Conservation (phyloP, 192 early-diverging fungal species). For the Coemansia sp. region DNA sequence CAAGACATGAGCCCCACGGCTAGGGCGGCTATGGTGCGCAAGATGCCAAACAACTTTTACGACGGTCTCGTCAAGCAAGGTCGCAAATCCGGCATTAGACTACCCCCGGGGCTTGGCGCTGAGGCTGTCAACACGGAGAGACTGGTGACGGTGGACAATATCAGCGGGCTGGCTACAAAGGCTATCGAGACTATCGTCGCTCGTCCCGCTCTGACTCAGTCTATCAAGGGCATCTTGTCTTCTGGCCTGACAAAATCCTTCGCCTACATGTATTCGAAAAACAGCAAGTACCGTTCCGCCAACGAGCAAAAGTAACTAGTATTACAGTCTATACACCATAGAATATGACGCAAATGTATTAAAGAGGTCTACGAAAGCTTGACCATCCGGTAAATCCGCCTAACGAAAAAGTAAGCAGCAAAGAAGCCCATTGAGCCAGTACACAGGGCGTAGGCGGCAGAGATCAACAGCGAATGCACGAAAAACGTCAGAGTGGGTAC, state of each 20-base stretch:
- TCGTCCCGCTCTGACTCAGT: constrained; percentile 84
- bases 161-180: constrained; percentile 41
- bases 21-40: constrained; percentile 68
- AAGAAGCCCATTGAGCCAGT: constrained; percentile 53
- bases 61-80: constrained; percentile 54
- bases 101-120: constrained; percentile 29
- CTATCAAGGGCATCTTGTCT: constrained; percentile 87
- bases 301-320: neutral
- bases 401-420: constrained; percentile 48
- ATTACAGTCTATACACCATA: neutral
- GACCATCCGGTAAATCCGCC: constrained; percentile 45
- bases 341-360: neutral
- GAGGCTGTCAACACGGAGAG: constrained; percentile 31
- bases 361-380: constrained; percentile 20
- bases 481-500: constrained; percentile 76
- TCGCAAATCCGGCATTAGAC: constrained; percentile 34
- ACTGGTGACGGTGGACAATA: constrained; percentile 32
- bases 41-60: constrained; percentile 77
- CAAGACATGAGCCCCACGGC: constrained; percentile 64
- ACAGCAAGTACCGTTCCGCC: constrained; percentile 26
- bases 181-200: constrained; percentile 65
- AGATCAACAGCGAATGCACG: constrained; percentile 65
- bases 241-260: constrained; percentile 71
- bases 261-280: constrained; percentile 60
- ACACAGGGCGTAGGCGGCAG: constrained; percentile 57